Evolutionary conservation across 148 eudicot genomes (phyloP).

Genomic region (Amaranthus palmeri): DNA sequence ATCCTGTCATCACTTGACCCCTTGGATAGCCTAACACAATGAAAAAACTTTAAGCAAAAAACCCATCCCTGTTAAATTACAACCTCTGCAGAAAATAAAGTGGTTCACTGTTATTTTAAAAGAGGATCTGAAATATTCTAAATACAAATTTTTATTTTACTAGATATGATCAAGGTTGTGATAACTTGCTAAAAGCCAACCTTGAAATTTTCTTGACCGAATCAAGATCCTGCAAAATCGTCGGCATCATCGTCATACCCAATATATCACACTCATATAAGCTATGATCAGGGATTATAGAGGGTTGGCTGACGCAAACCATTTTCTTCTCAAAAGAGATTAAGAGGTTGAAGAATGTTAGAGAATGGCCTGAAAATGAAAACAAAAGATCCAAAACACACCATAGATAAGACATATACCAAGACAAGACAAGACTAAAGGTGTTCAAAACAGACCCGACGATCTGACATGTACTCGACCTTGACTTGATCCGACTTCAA

Average conservation of each 20-base stretch:
- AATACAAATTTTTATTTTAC: no score
- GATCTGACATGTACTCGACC: background rate
- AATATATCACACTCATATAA: no score
- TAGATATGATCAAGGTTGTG: no score
- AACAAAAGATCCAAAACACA: no score
- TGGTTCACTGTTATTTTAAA: background rate
- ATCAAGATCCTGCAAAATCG: constrained; percentile 11
- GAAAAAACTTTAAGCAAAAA: background rate
- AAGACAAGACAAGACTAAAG: background rate
- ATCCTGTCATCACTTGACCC: background rate
- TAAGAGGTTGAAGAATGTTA: no score
- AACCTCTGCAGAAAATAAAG: constrained; percentile 12
- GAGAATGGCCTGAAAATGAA: no score
- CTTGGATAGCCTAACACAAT: background rate
- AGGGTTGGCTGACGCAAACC: no score
- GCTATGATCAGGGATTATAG: no score
- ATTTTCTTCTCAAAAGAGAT: no score
- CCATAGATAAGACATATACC: no score
- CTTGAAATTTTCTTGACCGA: background rate
- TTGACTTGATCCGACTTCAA: no score
- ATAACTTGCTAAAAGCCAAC: background rate
- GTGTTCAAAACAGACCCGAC: background rate
- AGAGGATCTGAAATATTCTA: background rate
- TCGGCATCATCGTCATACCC: no score
- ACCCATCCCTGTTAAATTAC: background rate